A percentile compares a stretch with the other conserved stretches of the same genome.
These are phyloP conservation scores for Venturia effusa DNA, from an alignment of 2,329 filamentous ascomycete species.

Conservation along the genomic window DNA sequence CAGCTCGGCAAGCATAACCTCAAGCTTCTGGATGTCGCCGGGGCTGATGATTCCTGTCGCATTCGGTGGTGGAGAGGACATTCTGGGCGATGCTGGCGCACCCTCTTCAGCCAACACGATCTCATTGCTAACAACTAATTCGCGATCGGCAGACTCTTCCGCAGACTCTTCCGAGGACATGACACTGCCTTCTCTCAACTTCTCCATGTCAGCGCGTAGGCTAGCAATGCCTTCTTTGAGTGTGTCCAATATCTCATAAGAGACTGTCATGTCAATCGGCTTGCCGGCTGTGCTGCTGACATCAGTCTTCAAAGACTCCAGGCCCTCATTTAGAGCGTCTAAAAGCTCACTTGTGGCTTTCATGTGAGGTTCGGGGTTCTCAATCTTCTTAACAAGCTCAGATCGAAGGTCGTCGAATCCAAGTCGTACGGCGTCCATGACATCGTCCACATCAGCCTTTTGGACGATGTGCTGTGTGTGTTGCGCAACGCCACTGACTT, in stretches of 20 bases:
- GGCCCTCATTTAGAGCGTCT: constrained; percentile 54
- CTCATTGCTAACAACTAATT: constrained; percentile 45
- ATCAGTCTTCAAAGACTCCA: constrained; percentile 66
- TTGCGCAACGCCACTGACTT: not conserved
- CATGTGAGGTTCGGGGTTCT: constrained; percentile 41
- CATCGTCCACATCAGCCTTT: constrained; percentile 34
- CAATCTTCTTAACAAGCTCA: constrained; percentile 41
- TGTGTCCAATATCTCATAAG: constrained; percentile 81
- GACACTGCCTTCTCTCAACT: constrained; percentile 49
- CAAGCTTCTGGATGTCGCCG: constrained; percentile 75
- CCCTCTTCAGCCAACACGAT: constrained; percentile 42
- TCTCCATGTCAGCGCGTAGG: constrained; percentile 68
- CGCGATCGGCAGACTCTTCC: constrained; percentile 29
- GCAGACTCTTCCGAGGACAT: not conserved
- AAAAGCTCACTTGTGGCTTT: constrained; percentile 47
- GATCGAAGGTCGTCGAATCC: constrained; percentile 39
- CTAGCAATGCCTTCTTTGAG: constrained; percentile 71
- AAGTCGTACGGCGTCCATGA: constrained; percentile 37
- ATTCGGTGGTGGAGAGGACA: constrained; percentile 14
- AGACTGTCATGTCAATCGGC: constrained; percentile 70
- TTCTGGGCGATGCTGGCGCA: constrained; percentile 29
- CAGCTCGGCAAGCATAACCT: constrained; percentile 71
- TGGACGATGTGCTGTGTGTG: constrained; percentile 12
- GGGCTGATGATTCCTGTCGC: constrained; percentile 47
- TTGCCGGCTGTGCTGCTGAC: constrained; percentile 54